Percentiles rank a stretch among this genome's conserved stretches.
Conservation (phyloP, 2,329 filamentous ascomycete genomes). For the Arthrocladium fulminans region DNA sequence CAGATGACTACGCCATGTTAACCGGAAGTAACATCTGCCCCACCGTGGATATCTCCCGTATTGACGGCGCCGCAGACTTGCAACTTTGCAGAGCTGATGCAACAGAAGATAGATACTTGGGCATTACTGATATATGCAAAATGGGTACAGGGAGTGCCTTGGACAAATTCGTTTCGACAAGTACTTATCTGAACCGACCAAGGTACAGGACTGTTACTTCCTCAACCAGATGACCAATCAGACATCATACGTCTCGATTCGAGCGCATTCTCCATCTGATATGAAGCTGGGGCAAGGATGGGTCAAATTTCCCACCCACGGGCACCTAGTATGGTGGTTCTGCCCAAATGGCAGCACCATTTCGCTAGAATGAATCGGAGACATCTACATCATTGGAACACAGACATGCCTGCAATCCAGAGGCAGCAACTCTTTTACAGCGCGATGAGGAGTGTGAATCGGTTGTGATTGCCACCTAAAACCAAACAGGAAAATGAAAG, state of each 20-base stretch:
- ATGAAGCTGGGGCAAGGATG: not conserved
- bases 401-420: not conserved
- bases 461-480: not conserved
- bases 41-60: not conserved
- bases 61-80: not conserved
- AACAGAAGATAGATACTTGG: not conserved
- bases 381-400: too few relatives aligned
- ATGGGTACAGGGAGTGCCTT: not conserved
- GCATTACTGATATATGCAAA: not conserved
- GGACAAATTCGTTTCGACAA: slow-evolving; percentile 2
- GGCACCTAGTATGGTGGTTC: not conserved
- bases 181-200: not conserved
- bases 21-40: not conserved
- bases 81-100: not conserved
- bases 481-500: not conserved
- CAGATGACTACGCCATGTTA: not conserved
- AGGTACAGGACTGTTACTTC: not conserved
- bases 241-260: not conserved
- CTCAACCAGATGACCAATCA: not conserved
- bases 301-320: not conserved
- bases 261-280: not conserved
- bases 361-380: not conserved
- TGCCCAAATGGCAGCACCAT: not conserved
- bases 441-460: not conserved
- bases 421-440: not conserved